These are phyloP conservation scores for Gamsiella multidivaricata DNA, from an alignment of 192 early-diverging fungal species.

Conservation along the genomic window DNA sequence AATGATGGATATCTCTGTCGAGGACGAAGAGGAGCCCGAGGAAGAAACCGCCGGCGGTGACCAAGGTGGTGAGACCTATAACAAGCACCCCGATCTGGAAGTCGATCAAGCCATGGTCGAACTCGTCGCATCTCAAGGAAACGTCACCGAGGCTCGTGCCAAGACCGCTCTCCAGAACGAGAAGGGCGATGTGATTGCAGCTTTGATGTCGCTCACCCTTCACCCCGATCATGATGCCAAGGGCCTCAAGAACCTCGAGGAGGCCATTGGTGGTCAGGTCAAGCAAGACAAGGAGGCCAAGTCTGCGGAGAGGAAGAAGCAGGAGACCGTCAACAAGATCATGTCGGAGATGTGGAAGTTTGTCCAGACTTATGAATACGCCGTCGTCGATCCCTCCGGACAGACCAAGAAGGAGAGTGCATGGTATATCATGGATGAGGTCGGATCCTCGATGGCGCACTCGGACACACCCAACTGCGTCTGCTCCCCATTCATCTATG, in stretches of 20 bases:
- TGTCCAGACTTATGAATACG: slow-evolving; percentile 65
- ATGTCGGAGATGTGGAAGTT: slow-evolving; percentile 59
- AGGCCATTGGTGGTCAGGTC: slow-evolving; percentile 58
- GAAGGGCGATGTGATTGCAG: slow-evolving; percentile 69
- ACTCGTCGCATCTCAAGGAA: slow-evolving; percentile 68
- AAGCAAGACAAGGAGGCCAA: slow-evolving; percentile 53
- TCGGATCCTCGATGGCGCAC: slow-evolving; percentile 73
- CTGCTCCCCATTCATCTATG: slow-evolving; percentile 73
- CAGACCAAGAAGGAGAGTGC: slow-evolving; percentile 59
- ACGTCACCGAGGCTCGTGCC: slow-evolving; percentile 64
- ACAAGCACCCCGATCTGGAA: slow-evolving; percentile 47
- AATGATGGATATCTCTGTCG: slow-evolving; percentile 66
- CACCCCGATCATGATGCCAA: slow-evolving; percentile 54
- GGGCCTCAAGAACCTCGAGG: slow-evolving; percentile 52
- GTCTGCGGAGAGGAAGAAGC: slow-evolving; percentile 46
- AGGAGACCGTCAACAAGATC: slow-evolving; percentile 40
- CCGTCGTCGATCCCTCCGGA: slow-evolving; percentile 57
- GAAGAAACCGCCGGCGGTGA: slow-evolving; percentile 30
- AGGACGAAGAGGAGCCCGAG: slow-evolving; percentile 50
- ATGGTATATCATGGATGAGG: slow-evolving; percentile 69
- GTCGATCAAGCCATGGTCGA: slow-evolving; percentile 61
- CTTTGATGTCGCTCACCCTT: slow-evolving; percentile 63
- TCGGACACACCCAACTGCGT: slow-evolving; percentile 68
- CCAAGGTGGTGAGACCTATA: slow-evolving; percentile 1
- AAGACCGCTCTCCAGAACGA: slow-evolving; percentile 64